Evolutionary conservation across 2,329 filamentous ascomycete species (phyloP).

Genomic region (Fusarium napiforme): DNA sequence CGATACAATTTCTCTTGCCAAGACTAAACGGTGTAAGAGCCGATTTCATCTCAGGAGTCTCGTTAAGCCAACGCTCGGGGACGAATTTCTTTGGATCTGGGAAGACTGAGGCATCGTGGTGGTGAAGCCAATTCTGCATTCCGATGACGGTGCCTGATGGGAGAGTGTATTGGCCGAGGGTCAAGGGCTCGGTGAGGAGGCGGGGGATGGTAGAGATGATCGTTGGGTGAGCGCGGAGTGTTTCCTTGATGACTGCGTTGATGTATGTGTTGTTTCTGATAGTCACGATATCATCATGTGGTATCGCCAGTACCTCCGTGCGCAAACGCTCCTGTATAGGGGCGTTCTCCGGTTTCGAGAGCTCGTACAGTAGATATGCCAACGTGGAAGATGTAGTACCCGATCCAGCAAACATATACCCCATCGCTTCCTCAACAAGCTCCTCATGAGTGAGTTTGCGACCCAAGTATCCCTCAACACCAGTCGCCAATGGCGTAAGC

Average conservation of each 20-base stretch:
- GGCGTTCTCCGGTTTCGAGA: neutral
- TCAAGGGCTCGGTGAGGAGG: neutral
- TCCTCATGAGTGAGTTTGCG: neutral
- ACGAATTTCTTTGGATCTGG: neutral
- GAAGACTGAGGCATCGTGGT: neutral
- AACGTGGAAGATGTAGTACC: neutral
- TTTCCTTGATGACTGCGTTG: neutral
- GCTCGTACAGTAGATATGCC: neutral
- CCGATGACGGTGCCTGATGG: neutral
- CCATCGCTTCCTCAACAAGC: neutral
- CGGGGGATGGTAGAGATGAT: neutral
- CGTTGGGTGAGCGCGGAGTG: neutral
- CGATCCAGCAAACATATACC: neutral
- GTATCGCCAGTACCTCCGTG: rapidly evolving
- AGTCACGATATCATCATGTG: neutral
- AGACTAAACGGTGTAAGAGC: neutral
- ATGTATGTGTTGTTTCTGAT: neutral
- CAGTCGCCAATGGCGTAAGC: neutral
- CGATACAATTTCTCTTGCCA: neutral
- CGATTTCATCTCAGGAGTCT: neutral
- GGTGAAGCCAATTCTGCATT: neutral
- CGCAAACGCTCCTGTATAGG: neutral
- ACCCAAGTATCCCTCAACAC: neutral
- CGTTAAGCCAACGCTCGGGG: neutral
- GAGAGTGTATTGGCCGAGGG: neutral